Evolutionary conservation across 352 stramenopile genomes (phyloP).

Genomic region (Phytophthora pini): DNA sequence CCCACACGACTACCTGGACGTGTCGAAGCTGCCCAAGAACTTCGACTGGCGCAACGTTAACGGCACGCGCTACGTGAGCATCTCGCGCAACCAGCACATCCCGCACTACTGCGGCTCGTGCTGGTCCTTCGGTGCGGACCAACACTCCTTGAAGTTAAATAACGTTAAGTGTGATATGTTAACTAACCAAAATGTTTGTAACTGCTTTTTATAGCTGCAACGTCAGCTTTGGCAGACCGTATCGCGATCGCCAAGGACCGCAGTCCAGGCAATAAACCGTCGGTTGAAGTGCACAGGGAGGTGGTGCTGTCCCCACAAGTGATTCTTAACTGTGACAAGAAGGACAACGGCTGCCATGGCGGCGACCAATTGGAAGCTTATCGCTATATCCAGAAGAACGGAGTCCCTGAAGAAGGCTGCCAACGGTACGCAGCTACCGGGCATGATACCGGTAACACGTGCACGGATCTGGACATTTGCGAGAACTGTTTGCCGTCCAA

Average conservation of each 20-base stretch:
- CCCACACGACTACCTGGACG: constrained; percentile 74
- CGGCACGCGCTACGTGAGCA: constrained; percentile 81
- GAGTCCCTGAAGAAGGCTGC: constrained; percentile 95
- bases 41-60: constrained; percentile 95
- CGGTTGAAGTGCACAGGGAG: constrained; percentile 74
- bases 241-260: constrained; percentile 85
- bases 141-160: constrained; percentile 20
- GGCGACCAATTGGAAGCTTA: constrained; percentile 93
- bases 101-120: constrained; percentile 91
- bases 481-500: constrained; percentile 89
- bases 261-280: constrained; percentile 48
- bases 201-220: constrained; percentile 51
- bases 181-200: background rate
- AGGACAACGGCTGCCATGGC: constrained; percentile 92
- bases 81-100: constrained; percentile 89
- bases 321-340: constrained; percentile 89
- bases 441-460: constrained; percentile 91
- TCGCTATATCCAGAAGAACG: constrained; percentile 91
- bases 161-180: constrained; percentile 2
- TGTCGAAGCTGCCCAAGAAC: constrained; percentile 83
- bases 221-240: constrained; percentile 87
- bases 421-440: constrained; percentile 93
- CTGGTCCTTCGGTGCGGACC: constrained; percentile 79
- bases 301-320: constrained; percentile 88
- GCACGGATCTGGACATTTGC: constrained; percentile 90